phyloP scores from a whole-genome alignment of 169 alveolate species.

The Theileria annulata region DNA sequence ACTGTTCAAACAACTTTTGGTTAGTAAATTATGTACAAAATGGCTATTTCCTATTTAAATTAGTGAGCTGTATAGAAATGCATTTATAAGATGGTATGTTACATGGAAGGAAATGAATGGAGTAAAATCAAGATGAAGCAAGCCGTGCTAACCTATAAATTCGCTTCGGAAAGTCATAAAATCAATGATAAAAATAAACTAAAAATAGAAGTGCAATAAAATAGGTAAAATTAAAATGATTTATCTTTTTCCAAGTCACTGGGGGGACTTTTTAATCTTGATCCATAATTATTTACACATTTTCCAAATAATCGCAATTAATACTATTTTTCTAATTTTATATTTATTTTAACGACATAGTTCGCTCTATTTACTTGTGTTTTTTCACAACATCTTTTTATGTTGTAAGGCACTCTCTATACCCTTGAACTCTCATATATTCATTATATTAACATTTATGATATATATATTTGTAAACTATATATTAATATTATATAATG shows the following conservation, averaged over 20 bases:
- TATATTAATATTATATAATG: background rate
- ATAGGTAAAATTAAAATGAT: background rate
- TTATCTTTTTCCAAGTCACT: background rate
- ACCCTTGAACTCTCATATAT: background rate
- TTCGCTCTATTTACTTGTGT: background rate
- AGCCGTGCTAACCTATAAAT: conserved; percentile 7
- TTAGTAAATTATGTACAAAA: background rate
- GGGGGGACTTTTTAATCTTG: background rate
- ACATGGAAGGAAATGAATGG: conserved; percentile 12
- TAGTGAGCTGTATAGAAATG: background rate
- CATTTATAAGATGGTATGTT: background rate
- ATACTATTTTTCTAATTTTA: background rate
- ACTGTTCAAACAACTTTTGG: background rate
- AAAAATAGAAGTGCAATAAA: background rate
- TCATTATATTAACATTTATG: background rate
- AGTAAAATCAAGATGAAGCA: conserved; percentile 2
- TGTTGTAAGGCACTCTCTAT: background rate
- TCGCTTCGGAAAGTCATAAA: background rate
- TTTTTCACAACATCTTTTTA: background rate
- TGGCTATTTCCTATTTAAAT: background rate
- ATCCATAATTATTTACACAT: background rate
- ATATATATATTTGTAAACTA: background rate
- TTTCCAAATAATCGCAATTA: background rate
- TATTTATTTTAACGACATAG: background rate
- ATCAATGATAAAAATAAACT: background rate